Base-by-base conservation (phyloP, 2,329 filamentous ascomycete species). In the Diplodia intermedia region DNA sequence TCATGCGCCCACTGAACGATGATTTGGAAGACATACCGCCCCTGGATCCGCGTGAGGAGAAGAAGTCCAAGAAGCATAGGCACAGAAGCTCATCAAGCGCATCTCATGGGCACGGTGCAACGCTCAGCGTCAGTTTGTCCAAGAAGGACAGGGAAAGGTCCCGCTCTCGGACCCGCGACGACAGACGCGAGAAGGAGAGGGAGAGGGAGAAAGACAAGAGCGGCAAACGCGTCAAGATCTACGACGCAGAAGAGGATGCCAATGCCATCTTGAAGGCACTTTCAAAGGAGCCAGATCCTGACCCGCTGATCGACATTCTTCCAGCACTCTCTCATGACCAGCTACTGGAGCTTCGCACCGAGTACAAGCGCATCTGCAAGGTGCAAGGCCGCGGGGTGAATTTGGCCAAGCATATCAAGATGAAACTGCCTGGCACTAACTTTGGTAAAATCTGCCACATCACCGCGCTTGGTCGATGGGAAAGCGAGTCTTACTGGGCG, bases 401-500 rank as follows among this genome's bases (percentile, higher is more conserved):
- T 79, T 85, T 95, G 62, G 91, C 91, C 68, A 94, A 94, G 80
- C 92, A 95, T 79, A 91, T 95, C 77, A 92, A 92, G 70, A 83
- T 94, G 20, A 69, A 69, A 40, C 29, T 69, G 74, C 93, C 94
- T 80, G 89, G 92, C 53, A 85, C 89, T 4, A 89, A 88, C 72
- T 89, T 98, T 72, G 94, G 94, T 81, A 98, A 98, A 80, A 91
- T 91, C 7, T 93, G 91, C 75, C 97, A 98, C 78, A 89, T 94
- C 3, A 94, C 92, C 2, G 93, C 94, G 0, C 86, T 98, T 0
- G 95, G 95, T 11, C 86, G 87, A 65, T 98, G 93, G 90, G 95
- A 97, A 81, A 90, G 89, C 72, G 95, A 99, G 79, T 92, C 93
- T 0, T 97, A 97, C 84, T 99, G 95, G 94, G 93, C 94, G 69